phyloP scores from a whole-genome alignment of 1,284 basidiomycete genomes.

The Ustilago trichophora region DNA sequence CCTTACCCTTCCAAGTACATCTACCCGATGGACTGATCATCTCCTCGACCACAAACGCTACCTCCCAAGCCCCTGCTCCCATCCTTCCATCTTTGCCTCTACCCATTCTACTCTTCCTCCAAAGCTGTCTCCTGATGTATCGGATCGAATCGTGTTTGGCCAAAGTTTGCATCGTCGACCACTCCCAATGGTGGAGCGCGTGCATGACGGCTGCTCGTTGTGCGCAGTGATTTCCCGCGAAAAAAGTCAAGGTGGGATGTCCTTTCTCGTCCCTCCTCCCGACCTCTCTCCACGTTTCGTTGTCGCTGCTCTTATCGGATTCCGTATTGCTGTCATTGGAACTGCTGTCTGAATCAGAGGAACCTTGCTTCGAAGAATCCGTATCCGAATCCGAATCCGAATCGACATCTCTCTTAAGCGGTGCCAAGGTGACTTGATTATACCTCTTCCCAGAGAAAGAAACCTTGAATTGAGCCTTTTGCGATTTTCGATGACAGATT shows the following conservation, averaged over 20 bases:
- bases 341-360: background rate
- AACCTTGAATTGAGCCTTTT: constrained; percentile 25
- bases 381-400: too few relatives aligned
- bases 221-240: constrained; percentile 34
- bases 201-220: constrained; percentile 34
- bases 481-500: constrained; percentile 34
- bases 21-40: constrained; percentile 16
- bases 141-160: constrained; percentile 28
- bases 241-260: constrained; percentile 18
- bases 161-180: constrained; percentile 35
- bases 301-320: constrained; percentile 14
- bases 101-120: constrained; percentile 8
- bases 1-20: constrained; percentile 4
- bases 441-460: constrained; percentile 30
- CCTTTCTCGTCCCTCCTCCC: background rate
- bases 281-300: constrained; percentile 30
- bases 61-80: constrained; percentile 28
- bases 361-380: background rate
- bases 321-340: constrained; percentile 6
- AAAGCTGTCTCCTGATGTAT: constrained; percentile 20
- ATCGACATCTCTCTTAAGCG: constrained; percentile 1
- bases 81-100: constrained; percentile 21
- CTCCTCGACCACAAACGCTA: constrained; percentile 22
- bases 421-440: constrained; percentile 30
- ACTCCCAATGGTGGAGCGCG: constrained; percentile 49